Percentiles rank a stretch among this genome's conserved stretches.
These are phyloP conservation scores for Aquilaria yunnanensis DNA, from an alignment of 345 rosid genomes.

Conservation along the genomic window DNA sequence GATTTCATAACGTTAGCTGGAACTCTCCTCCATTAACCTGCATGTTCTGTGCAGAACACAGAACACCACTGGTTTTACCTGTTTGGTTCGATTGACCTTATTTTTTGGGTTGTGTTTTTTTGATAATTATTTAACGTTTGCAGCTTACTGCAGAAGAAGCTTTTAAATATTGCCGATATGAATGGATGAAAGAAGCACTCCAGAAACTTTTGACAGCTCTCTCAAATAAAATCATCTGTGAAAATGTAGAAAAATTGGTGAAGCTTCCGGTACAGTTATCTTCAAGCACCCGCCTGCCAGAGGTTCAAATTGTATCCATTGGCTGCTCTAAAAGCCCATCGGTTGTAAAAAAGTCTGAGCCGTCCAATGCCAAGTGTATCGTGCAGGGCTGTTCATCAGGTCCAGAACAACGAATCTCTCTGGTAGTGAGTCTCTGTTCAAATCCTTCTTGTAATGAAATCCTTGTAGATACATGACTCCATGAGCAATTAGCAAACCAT, in stretches of 20 bases:
- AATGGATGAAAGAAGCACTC: conserved; percentile 54
- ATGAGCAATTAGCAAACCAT: no score
- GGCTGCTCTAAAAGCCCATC: conserved; percentile 17
- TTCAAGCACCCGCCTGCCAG: neutral
- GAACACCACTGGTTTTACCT: no score
- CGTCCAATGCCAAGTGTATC: conserved; percentile 16
- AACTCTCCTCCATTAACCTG: no score
- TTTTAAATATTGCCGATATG: conserved; percentile 34
- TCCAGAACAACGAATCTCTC: no score
- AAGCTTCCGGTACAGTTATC: neutral
- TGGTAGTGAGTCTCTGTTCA: no score
- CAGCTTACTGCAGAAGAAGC: conserved; percentile 36
- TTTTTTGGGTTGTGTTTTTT: no score
- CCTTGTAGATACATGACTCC: no score
- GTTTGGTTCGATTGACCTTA: no score
- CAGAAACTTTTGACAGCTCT: conserved; percentile 11
- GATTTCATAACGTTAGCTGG: no score
- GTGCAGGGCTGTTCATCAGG: conserved; percentile 14
- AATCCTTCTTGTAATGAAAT: no score
- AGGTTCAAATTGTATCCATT: conserved; percentile 14
- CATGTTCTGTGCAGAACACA: no score
- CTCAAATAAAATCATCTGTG: neutral
- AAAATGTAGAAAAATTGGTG: neutral
- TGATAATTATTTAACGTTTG: neutral
- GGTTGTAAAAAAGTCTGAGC: conserved; percentile 12